Conservation (phyloP, 108 stramenopile species). For the Thalassiosira profunda region DNA sequence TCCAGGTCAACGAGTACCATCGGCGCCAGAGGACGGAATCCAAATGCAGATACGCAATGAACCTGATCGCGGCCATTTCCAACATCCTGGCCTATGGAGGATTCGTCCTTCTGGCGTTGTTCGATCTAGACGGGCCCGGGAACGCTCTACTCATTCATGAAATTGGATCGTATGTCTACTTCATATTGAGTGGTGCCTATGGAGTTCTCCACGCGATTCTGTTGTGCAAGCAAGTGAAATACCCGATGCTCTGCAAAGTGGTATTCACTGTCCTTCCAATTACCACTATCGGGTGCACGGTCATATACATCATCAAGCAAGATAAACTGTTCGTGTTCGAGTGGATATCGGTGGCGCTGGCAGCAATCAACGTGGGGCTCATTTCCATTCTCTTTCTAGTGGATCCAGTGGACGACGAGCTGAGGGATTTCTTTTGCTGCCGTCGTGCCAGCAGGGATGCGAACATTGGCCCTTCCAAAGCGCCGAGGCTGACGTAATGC, state of each 20-base stretch:
- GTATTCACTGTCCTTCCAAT: constrained; percentile 18
- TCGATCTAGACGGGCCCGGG: constrained; percentile 10
- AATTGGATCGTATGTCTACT: constrained; percentile 34
- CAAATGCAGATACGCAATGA: constrained; percentile 10
- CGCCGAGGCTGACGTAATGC: no score
- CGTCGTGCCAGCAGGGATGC: no score
- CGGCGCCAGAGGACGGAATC: constrained; percentile 32
- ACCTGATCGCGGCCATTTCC: constrained; percentile 22
- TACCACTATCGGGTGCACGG: constrained; percentile 5
- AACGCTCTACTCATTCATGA: background rate
- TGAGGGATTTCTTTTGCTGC: constrained; percentile 33
- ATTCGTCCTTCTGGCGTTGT: constrained; percentile 26
- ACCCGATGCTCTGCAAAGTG: constrained; percentile 27
- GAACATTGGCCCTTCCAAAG: no score
- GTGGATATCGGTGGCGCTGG: constrained; percentile 33
- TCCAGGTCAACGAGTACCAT: constrained; percentile 46
- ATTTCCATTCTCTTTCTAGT: constrained; percentile 22
- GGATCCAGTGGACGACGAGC: constrained; percentile 33
- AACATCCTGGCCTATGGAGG: constrained; percentile 38
- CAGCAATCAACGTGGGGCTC: constrained; percentile 20
- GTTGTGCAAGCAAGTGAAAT: constrained; percentile 38
- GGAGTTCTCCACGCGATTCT: constrained; percentile 25
- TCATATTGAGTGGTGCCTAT: constrained; percentile 29
- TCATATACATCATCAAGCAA: constrained; percentile 10
- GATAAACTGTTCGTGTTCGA: constrained; percentile 22